Conservation (phyloP, 1,284 basidiomycete genomes). For the Leccinum proliferum region DNA sequence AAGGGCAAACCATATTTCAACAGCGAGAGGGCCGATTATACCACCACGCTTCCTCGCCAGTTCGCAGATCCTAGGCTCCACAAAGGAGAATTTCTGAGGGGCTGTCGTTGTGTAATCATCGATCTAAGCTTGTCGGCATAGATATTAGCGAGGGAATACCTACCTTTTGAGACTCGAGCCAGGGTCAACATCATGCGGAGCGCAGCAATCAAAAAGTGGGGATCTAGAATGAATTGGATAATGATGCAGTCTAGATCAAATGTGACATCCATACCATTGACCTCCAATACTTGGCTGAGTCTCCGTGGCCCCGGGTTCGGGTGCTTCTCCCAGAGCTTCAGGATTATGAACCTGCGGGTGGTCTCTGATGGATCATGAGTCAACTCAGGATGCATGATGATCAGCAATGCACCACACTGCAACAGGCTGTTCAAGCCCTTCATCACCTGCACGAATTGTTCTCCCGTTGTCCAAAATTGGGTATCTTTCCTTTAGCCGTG, state of each 20-base stretch:
- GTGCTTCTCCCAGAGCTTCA: slow-evolving; percentile 7
- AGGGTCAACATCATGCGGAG: not conserved
- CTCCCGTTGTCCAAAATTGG: not conserved
- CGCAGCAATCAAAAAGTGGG: not conserved
- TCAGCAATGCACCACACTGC: slow-evolving; percentile 13
- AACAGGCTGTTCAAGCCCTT: slow-evolving; percentile 18
- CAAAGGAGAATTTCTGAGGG: not conserved
- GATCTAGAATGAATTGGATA: not conserved
- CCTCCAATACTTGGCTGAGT: slow-evolving; percentile 14
- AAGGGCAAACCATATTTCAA: not conserved
- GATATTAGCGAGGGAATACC: not conserved
- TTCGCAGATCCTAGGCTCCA: not conserved
- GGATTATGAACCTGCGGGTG: slow-evolving; percentile 4
- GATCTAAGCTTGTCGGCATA: not conserved
- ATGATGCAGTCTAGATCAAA: not conserved
- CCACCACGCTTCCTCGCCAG: not conserved
- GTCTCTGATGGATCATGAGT: slow-evolving; percentile 11
- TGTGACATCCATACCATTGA: not conserved
- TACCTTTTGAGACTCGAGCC: not conserved
- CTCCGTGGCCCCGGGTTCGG: slow-evolving; percentile 1
- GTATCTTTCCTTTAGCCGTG: not conserved
- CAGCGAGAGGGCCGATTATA: not conserved
- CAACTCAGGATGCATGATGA: not conserved
- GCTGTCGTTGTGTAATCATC: not conserved
- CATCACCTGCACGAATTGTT: slow-evolving; percentile 19